Evolutionary conservation across 2,329 filamentous ascomycete genomes (phyloP), one percentile per base, ranked within the genome.

Genomic region (Eurotiales sp.): DNA sequence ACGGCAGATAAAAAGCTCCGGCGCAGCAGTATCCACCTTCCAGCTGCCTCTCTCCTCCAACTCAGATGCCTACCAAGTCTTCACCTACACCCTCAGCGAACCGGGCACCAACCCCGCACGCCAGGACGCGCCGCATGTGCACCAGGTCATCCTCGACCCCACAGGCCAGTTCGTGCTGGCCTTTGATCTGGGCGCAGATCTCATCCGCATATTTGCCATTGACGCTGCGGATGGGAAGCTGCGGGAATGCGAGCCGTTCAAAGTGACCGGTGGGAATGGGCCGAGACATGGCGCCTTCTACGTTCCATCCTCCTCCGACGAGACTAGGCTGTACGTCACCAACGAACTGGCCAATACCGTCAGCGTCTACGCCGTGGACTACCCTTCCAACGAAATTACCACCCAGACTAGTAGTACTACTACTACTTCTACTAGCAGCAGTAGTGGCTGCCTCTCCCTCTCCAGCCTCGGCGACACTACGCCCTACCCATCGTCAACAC

Each of bases 161-260:
- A 85, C 81, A 2, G 79, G 78, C 5, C 61, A 73, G n/a, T 88
- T 79, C 64, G 59, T 87, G 23, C 61, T 87, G 8, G 77, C 83
- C 8, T 84, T 85, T 1, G 86, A 88, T 58, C 74, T 90, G 4
- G 82, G 85, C 36, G 75, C 79, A 0, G 86, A 88, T 59, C 60
- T 81, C 6, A 66, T 88, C 43, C 82, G 80, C 56, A 68, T 81
- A 72, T 88, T 80, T 64, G 61, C 69, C 50, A 74, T 85, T 59
- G 68, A 81, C 56, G 59, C 60, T 1, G 56, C 61, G 1, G 70
- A 63, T 2, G 74, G 75, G 6, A 72, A 76, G 27, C 69, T 80
- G 7, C 61, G 61, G 15, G 66, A 74, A 55, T 73, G 72, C 27
- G 22, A 72, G 78, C 7, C 66, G 80, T 30, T 56, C 30, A 57